Evolutionary conservation across 352 stramenopile genomes (phyloP).

Genomic region (Pythium angustatum): DNA sequence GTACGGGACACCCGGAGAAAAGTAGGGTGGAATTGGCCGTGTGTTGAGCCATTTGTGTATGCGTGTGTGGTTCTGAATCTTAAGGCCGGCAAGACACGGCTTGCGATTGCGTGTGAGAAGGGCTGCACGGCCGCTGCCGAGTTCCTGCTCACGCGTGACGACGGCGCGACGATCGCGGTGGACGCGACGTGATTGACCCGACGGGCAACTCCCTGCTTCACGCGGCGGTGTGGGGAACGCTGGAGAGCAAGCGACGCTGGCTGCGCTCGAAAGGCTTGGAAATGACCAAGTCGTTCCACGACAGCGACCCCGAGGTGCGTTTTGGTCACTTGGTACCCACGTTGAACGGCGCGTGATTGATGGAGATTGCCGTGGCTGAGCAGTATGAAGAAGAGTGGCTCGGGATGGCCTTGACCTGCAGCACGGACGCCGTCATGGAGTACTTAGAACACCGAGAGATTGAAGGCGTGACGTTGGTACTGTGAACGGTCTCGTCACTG

Average conservation of each 20-base stretch:
- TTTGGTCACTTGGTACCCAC: no score
- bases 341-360: no score
- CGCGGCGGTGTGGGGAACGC: not conserved
- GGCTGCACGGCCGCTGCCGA: not conserved
- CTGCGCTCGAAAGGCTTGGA: not conserved
- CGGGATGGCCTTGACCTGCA: not conserved
- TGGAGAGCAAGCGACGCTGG: not conserved
- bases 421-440: not conserved
- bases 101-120: not conserved
- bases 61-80: not conserved
- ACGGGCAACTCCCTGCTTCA: not conserved
- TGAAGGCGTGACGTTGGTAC: not conserved
- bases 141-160: not conserved
- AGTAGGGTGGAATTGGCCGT: no score
- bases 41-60: no score
- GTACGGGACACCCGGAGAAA: no score
- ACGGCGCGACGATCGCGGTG: not conserved
- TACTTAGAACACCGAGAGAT: not conserved
- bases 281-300: not conserved
- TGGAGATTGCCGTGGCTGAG: not conserved
- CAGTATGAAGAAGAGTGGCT: constrained; percentile 1
- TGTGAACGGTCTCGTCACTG: no score
- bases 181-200: not conserved
- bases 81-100: not conserved
- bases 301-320: not conserved